Evolutionary conservation across 2,329 filamentous ascomycete species (phyloP).

Genomic region (Penicillium sp.): DNA sequence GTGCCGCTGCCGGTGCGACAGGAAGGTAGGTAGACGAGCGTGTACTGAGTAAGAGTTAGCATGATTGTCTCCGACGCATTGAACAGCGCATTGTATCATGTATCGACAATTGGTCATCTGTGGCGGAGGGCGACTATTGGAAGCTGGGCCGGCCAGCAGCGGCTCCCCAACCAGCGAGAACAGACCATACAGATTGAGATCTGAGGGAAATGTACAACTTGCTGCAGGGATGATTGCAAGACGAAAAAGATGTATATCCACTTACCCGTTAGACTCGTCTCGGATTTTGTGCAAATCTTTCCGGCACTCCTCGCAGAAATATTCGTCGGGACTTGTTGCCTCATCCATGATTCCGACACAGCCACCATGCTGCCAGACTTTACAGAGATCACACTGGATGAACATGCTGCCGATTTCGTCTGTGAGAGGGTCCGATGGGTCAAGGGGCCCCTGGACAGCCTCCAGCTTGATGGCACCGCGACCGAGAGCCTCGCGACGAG

Average conservation of each 20-base stretch:
- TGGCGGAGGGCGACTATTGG: neutral
- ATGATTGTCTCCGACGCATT: constrained; percentile 6
- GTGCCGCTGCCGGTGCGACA: constrained; percentile 44
- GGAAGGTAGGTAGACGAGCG: constrained; percentile 67
- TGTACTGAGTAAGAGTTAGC: constrained; percentile 51
- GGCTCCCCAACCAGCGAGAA: constrained; percentile 3
- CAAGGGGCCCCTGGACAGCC: constrained; percentile 58
- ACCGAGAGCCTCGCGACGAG: constrained; percentile 59
- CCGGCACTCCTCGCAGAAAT: constrained; percentile 94
- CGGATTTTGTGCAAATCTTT: constrained; percentile 88
- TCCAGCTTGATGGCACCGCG: constrained; percentile 59
- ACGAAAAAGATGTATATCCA: constrained; percentile 19
- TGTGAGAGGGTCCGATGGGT: constrained; percentile 62
- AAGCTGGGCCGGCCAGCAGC: neutral
- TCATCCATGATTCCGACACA: constrained; percentile 97
- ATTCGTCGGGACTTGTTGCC: constrained; percentile 89
- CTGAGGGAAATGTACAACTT: neutral
- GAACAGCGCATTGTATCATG: constrained; percentile 8
- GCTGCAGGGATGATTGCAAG: neutral
- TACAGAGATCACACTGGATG: constrained; percentile 96
- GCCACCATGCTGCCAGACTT: constrained; percentile 98
- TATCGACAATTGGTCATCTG: neutral
- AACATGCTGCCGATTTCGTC: constrained; percentile 94
- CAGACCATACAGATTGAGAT: constrained; percentile 1
- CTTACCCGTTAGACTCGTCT: constrained; percentile 82